Conservation (phyloP, 2,329 filamentous ascomycete species). For the Colletotrichum kahawae region DNA sequence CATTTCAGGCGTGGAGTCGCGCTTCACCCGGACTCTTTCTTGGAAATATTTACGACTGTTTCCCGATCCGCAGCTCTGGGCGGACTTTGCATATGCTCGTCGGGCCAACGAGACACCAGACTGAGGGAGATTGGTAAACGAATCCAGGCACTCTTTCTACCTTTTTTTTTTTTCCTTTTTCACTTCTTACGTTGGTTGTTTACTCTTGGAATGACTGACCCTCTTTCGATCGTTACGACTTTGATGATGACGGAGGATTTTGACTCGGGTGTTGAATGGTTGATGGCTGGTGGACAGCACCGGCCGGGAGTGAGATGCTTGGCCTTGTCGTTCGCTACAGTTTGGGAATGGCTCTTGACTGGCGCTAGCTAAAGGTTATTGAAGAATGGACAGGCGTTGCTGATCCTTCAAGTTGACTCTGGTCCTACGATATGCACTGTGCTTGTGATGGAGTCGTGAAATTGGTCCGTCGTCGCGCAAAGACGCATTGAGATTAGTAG, state of each 20-base stretch:
- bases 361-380: conserved; percentile 14
- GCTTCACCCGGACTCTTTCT: neutral
- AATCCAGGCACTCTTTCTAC: neutral
- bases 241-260: conserved; percentile 17
- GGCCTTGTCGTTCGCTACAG: conserved; percentile 7
- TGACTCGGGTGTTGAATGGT: neutral
- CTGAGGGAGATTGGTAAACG: neutral
- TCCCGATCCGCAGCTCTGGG: neutral
- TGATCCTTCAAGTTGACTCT: neutral
- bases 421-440: neutral
- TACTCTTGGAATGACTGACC: conserved; percentile 19
- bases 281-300: neutral
- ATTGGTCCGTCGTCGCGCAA: neutral
- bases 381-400: conserved; percentile 10
- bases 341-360: conserved; percentile 2
- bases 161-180: neutral
- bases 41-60: conserved; percentile 14
- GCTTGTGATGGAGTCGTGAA: neutral
- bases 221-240: conserved; percentile 21
- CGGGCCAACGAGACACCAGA: neutral
- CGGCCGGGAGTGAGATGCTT: neutral
- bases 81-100: neutral
- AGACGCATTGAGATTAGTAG: neutral
- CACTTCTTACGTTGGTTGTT: conserved; percentile 11
- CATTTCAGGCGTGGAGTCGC: neutral